Evolutionary conservation across 2,329 filamentous ascomycete genomes (phyloP).

Genomic region (Talaromyces amestolkiae): DNA sequence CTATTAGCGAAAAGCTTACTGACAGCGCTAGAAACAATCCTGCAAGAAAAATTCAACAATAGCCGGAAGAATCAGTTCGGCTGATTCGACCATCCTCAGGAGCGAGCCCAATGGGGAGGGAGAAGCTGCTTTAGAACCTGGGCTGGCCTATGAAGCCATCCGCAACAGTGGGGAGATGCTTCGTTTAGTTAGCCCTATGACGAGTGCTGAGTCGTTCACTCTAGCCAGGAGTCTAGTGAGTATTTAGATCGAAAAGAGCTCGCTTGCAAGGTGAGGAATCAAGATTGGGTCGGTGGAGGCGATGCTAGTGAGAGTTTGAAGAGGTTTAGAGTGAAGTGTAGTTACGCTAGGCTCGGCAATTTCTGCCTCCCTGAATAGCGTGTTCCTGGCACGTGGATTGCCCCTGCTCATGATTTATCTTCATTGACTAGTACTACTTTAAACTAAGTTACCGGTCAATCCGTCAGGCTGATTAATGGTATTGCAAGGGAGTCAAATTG

Average conservation of each 20-base stretch:
- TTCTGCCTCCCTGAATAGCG: neutral
- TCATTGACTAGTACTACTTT: too few relatives aligned
- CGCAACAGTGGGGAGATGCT: neutral
- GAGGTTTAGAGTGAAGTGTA: too few relatives aligned
- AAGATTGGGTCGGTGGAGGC: neutral
- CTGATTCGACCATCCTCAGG: conserved; percentile 1
- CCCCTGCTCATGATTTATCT: neutral
- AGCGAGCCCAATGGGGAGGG: neutral
- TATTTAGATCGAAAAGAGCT: neutral
- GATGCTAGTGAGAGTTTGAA: neutral
- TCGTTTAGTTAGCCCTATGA: neutral
- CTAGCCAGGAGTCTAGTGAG: neutral
- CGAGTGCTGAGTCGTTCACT: neutral
- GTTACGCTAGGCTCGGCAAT: conserved; percentile 1
- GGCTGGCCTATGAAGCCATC: neutral
- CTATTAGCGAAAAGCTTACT: neutral
- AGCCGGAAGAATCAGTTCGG: neutral
- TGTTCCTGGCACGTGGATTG: neutral
- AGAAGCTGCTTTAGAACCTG: neutral
- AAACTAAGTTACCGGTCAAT: neutral
- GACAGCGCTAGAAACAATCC: neutral
- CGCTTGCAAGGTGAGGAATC: neutral
- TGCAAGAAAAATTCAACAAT: neutral
- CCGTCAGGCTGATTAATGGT: neutral
- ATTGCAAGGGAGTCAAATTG: neutral